These are phyloP conservation scores for Chlorella sp. DNA, from an alignment of 139 green algal species.

Conservation along the genomic window DNA sequence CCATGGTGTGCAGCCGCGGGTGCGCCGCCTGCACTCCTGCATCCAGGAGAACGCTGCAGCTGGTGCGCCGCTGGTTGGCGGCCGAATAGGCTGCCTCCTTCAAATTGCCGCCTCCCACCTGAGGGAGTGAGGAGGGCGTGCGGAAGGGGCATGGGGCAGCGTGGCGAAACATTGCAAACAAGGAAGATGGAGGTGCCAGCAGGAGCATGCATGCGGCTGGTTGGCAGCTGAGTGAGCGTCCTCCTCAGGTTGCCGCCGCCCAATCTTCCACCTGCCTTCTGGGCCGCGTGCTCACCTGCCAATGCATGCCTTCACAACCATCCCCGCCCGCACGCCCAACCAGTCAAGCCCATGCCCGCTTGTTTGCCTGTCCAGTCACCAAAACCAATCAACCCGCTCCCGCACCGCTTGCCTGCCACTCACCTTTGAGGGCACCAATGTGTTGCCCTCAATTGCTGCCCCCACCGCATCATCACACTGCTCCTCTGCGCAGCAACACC, in stretches of 20 bases:
- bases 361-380: too few species aligned
- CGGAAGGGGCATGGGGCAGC: background rate
- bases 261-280: too few species aligned
- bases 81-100: background rate
- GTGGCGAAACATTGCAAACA: background rate
- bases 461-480: slow-evolving; percentile 34
- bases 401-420: too few species aligned
- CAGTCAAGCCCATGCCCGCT: too few species aligned
- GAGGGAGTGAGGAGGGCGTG: background rate
- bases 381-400: too few species aligned
- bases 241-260: too few species aligned
- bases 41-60: slow-evolving; percentile 50
- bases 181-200: background rate
- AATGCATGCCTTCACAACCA: too few species aligned
- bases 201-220: too few species aligned
- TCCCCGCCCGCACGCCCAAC: too few species aligned
- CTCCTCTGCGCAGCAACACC: slow-evolving; percentile 20
- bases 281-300: too few species aligned
- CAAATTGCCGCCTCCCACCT: slow-evolving; percentile 33
- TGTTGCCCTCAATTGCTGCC: slow-evolving; percentile 1
- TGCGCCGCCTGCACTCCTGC: slow-evolving; percentile 21
- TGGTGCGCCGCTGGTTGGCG: background rate
- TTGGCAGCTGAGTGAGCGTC: too few species aligned
- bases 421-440: slow-evolving; percentile 28
- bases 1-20: slow-evolving; percentile 7